Conservation (phyloP, 805 yeast species). For the Yarrowia keelungensis region DNA sequence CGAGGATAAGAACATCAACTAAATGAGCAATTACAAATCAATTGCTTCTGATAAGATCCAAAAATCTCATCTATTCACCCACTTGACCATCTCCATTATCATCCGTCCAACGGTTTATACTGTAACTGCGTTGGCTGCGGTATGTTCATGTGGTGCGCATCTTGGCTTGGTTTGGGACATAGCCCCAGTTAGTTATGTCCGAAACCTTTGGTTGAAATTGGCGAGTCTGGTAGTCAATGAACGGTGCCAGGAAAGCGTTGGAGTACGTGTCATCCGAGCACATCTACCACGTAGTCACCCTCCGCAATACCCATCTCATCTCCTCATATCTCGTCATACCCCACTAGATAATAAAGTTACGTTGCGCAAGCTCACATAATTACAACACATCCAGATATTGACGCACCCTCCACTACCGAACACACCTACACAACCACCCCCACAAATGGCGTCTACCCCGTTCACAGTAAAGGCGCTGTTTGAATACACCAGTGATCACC, state of each 20-base stretch:
- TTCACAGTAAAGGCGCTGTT: constrained; percentile 70
- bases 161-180: constrained; percentile 21
- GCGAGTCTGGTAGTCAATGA: too few species aligned
- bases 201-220: constrained; percentile 5
- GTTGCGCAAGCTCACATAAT: constrained; percentile 35
- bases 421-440: constrained; percentile 9
- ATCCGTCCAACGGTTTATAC: neutral
- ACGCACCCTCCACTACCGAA: constrained; percentile 14
- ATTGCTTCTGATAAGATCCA: neutral
- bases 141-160: constrained; percentile 11
- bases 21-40: neutral
- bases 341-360: constrained; percentile 32
- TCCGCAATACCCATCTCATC: neutral
- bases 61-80: neutral
- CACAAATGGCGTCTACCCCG: constrained; percentile 52
- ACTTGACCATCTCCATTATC: too few species aligned
- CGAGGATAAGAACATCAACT: too few species aligned
- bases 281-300: too few species aligned
- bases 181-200: constrained; percentile 25
- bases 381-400: constrained; percentile 33
- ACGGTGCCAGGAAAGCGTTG: too few species aligned
- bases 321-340: neutral
- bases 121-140: constrained; percentile 2
- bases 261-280: neutral
- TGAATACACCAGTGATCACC: constrained; percentile 72